Evolutionary conservation across 164 flowering plant species (phyloP), one percentile per base, ranked within the genome.

Genomic region (Tetracentron sinense): DNA sequence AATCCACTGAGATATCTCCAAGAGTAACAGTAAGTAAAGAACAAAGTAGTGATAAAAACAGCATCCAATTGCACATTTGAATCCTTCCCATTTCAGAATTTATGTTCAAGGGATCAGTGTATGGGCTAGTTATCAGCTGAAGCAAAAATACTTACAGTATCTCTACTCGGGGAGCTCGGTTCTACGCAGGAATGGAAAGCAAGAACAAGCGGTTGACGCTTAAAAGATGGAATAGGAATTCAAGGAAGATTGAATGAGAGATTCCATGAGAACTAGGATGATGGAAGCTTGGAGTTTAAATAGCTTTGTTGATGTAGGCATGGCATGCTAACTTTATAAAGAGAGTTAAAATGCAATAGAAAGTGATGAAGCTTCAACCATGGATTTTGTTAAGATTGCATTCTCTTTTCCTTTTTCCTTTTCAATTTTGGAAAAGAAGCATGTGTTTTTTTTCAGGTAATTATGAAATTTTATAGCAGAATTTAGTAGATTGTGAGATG

Each of bases 1-100:
- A 73, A 65, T 81, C 85, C 55, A 60, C 62, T 22, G 79, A 65
- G 61, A 29, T 58, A 59, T 75, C 81, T 49, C 75, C 83, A 47
- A 30, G 48, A 48, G 75, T 20, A 42, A 64, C 68, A 56, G 62
- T 58, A 58, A 76, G 62, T 56, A 61, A 25, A 63, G 70, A 54
- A 69, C 47, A 20, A 60, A 85, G 61, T 22, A 78, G 23, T 46
- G 73, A 56, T n/a, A 78, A 64, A 60, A 85, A 61, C 72, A 85
- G 69, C 38, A 81, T 20, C 58, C 78, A 30, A 53, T 58, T 65
- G 60, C 51, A 64, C 65, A 77, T 65, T 51, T 57, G 72, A 62
- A 33, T 71, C 60, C 69, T 33, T 28, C 69, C 75, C 89, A 84
- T 84, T 69, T 66, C 56, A 59, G 65, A 67, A 57, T 53, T 60